Evolutionary conservation across 139 green algal genomes (phyloP).

Genomic region (Astrephomene gubernaculifera): DNA sequence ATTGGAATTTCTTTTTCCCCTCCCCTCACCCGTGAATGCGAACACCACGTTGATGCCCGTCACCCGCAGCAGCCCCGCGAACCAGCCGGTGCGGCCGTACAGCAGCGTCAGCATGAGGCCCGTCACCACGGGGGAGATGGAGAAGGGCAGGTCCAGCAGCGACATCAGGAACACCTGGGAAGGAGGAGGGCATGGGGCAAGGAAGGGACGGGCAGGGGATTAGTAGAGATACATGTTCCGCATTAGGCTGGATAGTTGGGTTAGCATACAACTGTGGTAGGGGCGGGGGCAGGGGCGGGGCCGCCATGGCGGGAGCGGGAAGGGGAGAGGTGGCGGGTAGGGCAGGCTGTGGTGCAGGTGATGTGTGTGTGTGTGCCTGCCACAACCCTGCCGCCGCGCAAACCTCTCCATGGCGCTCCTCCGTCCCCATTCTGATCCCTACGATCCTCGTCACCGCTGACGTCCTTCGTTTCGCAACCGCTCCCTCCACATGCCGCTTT

Average conservation of each 20-base stretch:
- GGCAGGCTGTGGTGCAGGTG: not conserved
- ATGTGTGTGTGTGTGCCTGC: not conserved
- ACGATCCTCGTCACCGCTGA: no score
- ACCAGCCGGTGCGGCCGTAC: conserved; percentile 89
- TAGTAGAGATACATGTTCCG: no score
- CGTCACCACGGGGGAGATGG: conserved; percentile 89
- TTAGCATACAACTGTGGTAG: no score
- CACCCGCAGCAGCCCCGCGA: conserved; percentile 77
- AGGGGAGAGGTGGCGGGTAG: not conserved
- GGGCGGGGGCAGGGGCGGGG: not conserved
- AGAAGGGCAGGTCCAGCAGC: conserved; percentile 91
- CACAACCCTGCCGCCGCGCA: no score
- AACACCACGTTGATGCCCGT: conserved; percentile 87
- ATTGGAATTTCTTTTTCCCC: no score
- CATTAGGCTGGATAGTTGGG: no score
- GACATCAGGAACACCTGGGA: conserved; percentile 74
- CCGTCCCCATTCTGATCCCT: no score
- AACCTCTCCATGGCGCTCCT: no score
- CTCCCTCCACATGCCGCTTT: no score
- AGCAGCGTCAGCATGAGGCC: conserved; percentile 92
- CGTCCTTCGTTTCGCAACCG: no score
- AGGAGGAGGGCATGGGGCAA: not conserved
- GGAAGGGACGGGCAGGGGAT: no score
- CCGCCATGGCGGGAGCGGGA: no score
- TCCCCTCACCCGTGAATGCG: conserved; percentile 82